Percentiles rank a stretch among this genome's conserved stretches.
phyloP scores from a whole-genome alignment of 345 rosid species.

The Eucalyptus marginata region DNA sequence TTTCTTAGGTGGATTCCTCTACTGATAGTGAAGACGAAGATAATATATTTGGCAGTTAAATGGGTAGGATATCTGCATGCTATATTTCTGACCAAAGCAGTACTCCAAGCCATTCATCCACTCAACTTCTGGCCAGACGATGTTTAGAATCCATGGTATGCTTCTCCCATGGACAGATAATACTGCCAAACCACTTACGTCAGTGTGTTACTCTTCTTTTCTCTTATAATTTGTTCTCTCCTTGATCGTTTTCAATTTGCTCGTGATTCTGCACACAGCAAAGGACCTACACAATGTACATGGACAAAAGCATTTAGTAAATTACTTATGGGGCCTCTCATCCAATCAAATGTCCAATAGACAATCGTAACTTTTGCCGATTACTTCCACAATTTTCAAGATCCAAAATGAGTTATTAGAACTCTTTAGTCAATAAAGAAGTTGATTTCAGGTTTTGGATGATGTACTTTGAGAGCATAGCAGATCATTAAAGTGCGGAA shows the following conservation, averaged over 20 bases:
- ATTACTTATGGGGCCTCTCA: no score
- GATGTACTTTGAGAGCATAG: background rate
- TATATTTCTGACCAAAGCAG: background rate
- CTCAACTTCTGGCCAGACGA: background rate
- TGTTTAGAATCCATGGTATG: background rate
- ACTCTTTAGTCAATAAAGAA: no score
- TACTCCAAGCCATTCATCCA: background rate
- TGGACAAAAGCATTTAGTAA: no score
- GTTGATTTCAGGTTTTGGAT: no score
- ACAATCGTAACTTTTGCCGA: background rate
- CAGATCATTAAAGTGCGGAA: accelerated
- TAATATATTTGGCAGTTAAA: background rate
- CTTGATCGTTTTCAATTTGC: no score
- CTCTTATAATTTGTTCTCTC: no score
- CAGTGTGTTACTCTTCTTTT: no score
- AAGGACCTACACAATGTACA: no score
- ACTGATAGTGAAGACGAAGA: background rate
- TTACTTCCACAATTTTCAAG: background rate
- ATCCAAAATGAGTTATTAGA: background rate
- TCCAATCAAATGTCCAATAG: no score
- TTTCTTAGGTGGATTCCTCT: no score
- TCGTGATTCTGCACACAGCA: no score
- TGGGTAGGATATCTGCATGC: background rate
- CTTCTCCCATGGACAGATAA: background rate
- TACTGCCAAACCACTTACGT: no score